These are phyloP conservation scores for Magnolia changhungtana DNA, from an alignment of 164 flowering plant species.

Conservation along the genomic window DNA sequence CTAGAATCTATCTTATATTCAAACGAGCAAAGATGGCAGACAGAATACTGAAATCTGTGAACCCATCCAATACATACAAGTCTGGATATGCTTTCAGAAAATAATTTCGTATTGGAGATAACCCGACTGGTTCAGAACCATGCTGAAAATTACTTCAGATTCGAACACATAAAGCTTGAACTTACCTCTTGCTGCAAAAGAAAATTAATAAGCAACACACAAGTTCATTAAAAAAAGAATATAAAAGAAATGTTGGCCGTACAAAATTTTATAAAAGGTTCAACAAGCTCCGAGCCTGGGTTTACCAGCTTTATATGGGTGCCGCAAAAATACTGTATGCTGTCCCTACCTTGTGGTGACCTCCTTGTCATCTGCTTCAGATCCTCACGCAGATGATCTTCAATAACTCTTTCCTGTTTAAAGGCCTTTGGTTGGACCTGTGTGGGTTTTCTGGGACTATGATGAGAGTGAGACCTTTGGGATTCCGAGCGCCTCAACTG, in stretches of 20 bases:
- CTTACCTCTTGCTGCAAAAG: conserved; percentile 97
- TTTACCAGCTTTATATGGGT: conserved; percentile 40
- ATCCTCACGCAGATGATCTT: conserved; percentile 73
- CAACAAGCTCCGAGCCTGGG: conserved; percentile 27
- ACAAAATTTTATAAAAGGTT: neutral
- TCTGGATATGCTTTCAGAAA: conserved; percentile 48
- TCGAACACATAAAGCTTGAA: conserved; percentile 67
- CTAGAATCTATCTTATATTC: conserved; percentile 47
- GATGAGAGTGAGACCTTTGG: conserved; percentile 47
- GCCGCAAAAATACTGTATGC: conserved; percentile 40
- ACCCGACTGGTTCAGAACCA: conserved; percentile 56
- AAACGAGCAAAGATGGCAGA: conserved; percentile 20
- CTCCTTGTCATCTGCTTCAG: conserved; percentile 58
- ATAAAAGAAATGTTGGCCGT: neutral
- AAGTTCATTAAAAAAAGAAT: neutral
- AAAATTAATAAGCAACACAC: conserved; percentile 39
- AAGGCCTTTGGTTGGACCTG: conserved; percentile 18
- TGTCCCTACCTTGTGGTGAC: conserved; percentile 93
- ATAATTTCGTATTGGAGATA: conserved; percentile 41
- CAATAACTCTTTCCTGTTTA: conserved; percentile 62
- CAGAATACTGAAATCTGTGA: conserved; percentile 19
- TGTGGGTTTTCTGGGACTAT: conserved; percentile 43
- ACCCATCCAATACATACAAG: conserved; percentile 49
- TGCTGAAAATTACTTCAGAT: conserved; percentile 57
- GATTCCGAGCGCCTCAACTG: conserved; percentile 53